These are phyloP conservation scores for Daldinia vernicosa DNA, from an alignment of 495 filamentous ascomycete genomes.

Conservation along the genomic window DNA sequence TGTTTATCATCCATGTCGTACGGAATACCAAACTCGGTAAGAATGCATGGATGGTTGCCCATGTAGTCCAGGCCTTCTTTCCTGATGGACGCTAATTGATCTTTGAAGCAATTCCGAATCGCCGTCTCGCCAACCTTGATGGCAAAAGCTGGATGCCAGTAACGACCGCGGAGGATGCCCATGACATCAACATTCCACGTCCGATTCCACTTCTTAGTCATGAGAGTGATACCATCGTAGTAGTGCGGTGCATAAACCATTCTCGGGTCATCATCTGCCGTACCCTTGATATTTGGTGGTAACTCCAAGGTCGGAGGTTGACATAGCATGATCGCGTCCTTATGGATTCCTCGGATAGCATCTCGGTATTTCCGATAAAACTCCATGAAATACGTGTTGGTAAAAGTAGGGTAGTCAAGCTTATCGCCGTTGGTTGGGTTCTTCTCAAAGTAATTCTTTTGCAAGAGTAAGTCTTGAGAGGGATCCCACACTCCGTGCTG, in stretches of 20 bases:
- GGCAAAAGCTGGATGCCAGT: slow-evolving; percentile 85
- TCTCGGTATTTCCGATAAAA: slow-evolving; percentile 81
- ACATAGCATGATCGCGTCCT: slow-evolving; percentile 85
- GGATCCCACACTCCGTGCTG: slow-evolving; percentile 97
- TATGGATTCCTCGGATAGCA: slow-evolving; percentile 77
- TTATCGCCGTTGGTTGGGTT: slow-evolving; percentile 73
- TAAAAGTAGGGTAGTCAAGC: slow-evolving; percentile 84
- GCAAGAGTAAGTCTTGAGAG: slow-evolving; percentile 74
- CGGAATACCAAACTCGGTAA: slow-evolving; percentile 96
- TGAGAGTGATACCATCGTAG: slow-evolving; percentile 94
- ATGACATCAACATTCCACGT: slow-evolving; percentile 97
- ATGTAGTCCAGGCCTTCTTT: slow-evolving; percentile 91
- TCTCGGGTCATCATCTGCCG: slow-evolving; percentile 84
- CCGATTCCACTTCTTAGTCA: slow-evolving; percentile 99
- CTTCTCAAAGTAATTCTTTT: slow-evolving; percentile 88
- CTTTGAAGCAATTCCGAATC: slow-evolving; percentile 91
- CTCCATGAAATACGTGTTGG: slow-evolving; percentile 86
- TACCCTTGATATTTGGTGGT: slow-evolving; percentile 87
- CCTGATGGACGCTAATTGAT: slow-evolving; percentile 87
- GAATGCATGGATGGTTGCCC: slow-evolving; percentile 87
- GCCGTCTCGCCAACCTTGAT: slow-evolving; percentile 94
- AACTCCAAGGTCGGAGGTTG: slow-evolving; percentile 93
- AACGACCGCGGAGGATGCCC: slow-evolving; percentile 87
- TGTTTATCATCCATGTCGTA: slow-evolving; percentile 98
- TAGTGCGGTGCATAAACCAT: slow-evolving; percentile 95